Conservation (phyloP, 2,329 filamentous ascomycete genomes). For the Pestalotiopsis sp. region DNA sequence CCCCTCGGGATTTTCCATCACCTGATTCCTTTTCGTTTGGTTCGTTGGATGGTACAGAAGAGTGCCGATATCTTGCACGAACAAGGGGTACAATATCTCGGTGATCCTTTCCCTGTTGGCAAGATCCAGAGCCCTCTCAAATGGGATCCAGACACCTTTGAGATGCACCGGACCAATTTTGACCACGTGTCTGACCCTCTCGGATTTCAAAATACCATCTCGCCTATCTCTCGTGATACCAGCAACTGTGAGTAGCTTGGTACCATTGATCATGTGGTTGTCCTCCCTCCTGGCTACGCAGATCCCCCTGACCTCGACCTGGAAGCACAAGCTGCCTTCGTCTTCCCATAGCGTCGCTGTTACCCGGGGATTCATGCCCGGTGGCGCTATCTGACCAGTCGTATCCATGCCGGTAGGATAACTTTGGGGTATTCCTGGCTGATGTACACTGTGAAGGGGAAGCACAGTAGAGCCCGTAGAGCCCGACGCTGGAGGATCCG, state of each 20-base stretch:
- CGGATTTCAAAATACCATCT: constrained; percentile 96
- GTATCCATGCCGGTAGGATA: too few species aligned
- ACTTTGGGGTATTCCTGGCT: too few species aligned
- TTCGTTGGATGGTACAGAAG: not conserved
- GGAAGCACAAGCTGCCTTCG: constrained; percentile 95
- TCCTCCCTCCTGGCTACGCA: constrained; percentile 87
- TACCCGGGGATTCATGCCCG: constrained; percentile 90
- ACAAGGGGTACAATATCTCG: constrained; percentile 2
- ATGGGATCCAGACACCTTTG: constrained; percentile 98
- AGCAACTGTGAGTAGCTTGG: constrained; percentile 92
- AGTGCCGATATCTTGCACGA: not conserved
- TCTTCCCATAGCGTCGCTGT: constrained; percentile 98
- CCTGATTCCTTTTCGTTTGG: not conserved
- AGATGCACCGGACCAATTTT: constrained; percentile 99
- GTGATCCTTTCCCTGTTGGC: constrained; percentile 5
- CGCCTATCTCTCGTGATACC: constrained; percentile 96
- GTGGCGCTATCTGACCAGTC: too few species aligned
- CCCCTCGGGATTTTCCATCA: not conserved
- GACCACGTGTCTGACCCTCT: constrained; percentile 94
- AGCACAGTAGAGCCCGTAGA: too few species aligned
- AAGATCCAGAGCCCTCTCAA: constrained; percentile 82
- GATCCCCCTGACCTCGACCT: constrained; percentile 93
- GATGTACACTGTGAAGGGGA: too few species aligned
- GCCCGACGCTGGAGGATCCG: too few species aligned
- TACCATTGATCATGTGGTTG: constrained; percentile 97